A percentile compares a stretch with the other conserved stretches of the same genome.
These are phyloP conservation scores for Linderina pennispora DNA, from an alignment of 192 early-diverging fungal genomes.

Conservation along the genomic window DNA sequence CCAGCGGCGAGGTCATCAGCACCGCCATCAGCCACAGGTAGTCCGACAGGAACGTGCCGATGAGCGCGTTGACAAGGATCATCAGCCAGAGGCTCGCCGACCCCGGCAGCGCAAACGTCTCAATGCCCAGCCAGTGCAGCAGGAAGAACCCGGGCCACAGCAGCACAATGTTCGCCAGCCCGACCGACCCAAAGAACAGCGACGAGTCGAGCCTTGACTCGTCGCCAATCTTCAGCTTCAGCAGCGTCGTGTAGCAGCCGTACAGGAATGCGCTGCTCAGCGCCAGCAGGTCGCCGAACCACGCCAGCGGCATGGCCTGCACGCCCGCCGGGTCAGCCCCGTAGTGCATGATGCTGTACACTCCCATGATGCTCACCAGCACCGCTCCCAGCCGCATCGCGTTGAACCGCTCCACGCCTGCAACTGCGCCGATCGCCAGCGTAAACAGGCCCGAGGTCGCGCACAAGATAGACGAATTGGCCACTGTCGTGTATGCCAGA, in stretches of 20 bases:
- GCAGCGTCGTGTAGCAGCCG: conserved; percentile 66
- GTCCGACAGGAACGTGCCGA: conserved; percentile 79
- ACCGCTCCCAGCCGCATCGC: conserved; percentile 53
- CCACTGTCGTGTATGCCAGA: conserved; percentile 67
- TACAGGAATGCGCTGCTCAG: conserved; percentile 70
- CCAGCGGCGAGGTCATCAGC: conserved; percentile 76
- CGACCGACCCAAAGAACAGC: conserved; percentile 76
- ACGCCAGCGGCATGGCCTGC: conserved; percentile 19
- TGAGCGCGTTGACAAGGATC: conserved; percentile 63
- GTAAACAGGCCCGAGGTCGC: conserved; percentile 74
- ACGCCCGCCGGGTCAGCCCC: conserved; percentile 5
- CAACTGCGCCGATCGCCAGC: conserved; percentile 54
- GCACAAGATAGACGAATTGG: conserved; percentile 66
- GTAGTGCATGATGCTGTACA: conserved; percentile 52
- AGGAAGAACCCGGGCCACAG: conserved; percentile 62
- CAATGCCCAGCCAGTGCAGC: conserved; percentile 55
- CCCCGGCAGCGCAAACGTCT: conserved; percentile 58
- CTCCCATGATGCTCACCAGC: conserved; percentile 55
- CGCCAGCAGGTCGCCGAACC: conserved; percentile 65
- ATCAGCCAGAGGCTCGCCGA: conserved; percentile 51
- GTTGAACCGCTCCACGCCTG: conserved; percentile 57
- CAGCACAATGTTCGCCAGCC: conserved; percentile 59
- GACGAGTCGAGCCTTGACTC: conserved; percentile 64
- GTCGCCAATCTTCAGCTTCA: conserved; percentile 63
- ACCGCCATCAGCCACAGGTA: conserved; percentile 72